Evolutionary conservation across 176 grass and related monocot genomes (phyloP), one percentile per base, ranked within the genome.

Genomic region (Luzula sylvatica): DNA sequence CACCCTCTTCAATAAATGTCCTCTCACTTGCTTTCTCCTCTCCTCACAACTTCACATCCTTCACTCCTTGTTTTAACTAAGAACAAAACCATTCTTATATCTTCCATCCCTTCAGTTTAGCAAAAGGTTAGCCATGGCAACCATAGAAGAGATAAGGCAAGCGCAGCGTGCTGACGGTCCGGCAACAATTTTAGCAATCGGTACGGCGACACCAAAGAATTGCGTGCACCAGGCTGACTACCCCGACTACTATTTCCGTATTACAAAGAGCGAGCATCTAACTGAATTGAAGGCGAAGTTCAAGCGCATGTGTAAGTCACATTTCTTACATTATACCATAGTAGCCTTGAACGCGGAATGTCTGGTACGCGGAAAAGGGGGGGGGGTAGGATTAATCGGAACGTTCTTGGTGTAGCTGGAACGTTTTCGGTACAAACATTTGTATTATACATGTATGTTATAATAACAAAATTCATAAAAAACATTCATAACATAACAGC

Each of bases 271-370:
- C 13, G 66, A 70, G 38, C 66, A 70, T 27, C 38, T 56, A 20
- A 70, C 66, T 1, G 23, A 70, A 1, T 52, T 70, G n/a, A 70
- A 70, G 40, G 38, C 29, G 11, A 70, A 70, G 66, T 70, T 70
- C 32, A 70, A 58, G 66, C 29, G 50, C 28, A 70, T 70, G 41
- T 70, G 66, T 70, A 70, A 70, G 66, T 52, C 3, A 9, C 21
- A 22, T 11, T 12, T 12, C 21, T 26, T 56, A 20, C 3, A 2
- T 5, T 0, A 3, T 3, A 56, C 30, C 30, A 35, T 35, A 35
- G 30, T 35, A 35, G 0, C 30, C 7, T 35, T 35, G 30, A n/a
- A n/a, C n/a, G n/a, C n/a, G n/a, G n/a, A n/a, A n/a, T n/a, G n/a
- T n/a, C n/a, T n/a, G n/a, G n/a, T n/a, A n/a, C n/a, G n/a, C n/a